Evolutionary conservation across 2,329 filamentous ascomycete species (phyloP).

Genomic region (Daldinia sp.): DNA sequence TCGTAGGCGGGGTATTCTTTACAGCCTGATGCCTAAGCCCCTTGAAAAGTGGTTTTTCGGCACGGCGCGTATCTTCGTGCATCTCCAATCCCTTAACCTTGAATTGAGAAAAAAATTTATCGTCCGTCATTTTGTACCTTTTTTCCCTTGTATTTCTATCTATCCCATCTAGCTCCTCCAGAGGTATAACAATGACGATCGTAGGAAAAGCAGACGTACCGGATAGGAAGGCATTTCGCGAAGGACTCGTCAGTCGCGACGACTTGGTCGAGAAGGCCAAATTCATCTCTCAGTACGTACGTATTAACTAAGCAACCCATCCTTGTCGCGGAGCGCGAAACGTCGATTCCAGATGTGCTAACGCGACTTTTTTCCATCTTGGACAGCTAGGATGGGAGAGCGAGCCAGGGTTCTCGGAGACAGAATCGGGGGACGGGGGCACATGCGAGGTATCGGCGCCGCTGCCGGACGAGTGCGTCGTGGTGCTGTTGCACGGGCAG

Average conservation of each 20-base stretch:
- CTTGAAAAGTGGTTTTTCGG: background rate
- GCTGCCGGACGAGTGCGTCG: conserved; percentile 1
- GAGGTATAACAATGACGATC: background rate
- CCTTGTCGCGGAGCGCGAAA: too few relatives aligned
- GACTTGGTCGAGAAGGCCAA: background rate
- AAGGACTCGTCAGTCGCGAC: background rate
- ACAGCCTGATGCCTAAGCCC: background rate
- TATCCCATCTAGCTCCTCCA: background rate
- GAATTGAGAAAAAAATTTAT: too few relatives aligned
- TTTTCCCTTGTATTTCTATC: too few relatives aligned
- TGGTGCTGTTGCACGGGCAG: background rate
- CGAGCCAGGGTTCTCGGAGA: background rate
- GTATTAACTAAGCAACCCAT: background rate
- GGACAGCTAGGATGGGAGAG: background rate
- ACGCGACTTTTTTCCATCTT: too few relatives aligned
- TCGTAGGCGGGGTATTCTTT: conserved; percentile 5
- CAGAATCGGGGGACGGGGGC: background rate
- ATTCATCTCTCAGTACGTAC: background rate
- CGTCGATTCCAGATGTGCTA: too few relatives aligned
- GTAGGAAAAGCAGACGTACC: background rate
- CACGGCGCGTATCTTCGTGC: background rate
- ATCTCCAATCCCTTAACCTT: background rate
- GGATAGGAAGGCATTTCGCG: background rate
- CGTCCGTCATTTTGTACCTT: background rate
- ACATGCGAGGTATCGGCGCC: background rate